These are phyloP conservation scores for Xenoacremonium recifei DNA, from an alignment of 2,329 filamentous ascomycete genomes.

Conservation along the genomic window DNA sequence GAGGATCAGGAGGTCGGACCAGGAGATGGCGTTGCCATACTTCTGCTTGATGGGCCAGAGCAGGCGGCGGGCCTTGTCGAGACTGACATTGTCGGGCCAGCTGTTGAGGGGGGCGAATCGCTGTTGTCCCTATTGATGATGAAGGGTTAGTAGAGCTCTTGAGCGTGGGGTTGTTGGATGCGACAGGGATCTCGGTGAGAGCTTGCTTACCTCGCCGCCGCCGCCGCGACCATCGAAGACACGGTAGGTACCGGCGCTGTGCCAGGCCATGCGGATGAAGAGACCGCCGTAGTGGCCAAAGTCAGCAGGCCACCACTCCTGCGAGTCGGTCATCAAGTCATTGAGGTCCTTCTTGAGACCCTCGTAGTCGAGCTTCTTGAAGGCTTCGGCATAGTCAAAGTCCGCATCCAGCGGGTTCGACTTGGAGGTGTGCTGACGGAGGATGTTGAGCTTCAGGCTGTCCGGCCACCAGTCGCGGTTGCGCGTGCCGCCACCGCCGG, in stretches of 20 bases:
- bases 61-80: slow-evolving; percentile 79
- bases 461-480: slow-evolving; percentile 75
- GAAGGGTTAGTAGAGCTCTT: too few species aligned
- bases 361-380: slow-evolving; percentile 58
- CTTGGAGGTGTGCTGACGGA: slow-evolving; percentile 64
- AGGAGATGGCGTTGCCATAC: slow-evolving; percentile 80
- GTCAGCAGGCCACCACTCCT: slow-evolving; percentile 81
- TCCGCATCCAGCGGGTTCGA: slow-evolving; percentile 62
- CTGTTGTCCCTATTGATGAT: slow-evolving; percentile 59
- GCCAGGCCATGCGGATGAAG: slow-evolving; percentile 80
- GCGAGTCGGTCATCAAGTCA: slow-evolving; percentile 72
- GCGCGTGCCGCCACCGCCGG: slow-evolving; percentile 60
- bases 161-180: too few species aligned
- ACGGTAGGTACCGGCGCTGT: slow-evolving; percentile 76
- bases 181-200: too few species aligned
- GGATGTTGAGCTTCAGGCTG: slow-evolving; percentile 64
- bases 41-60: slow-evolving; percentile 81
- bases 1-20: slow-evolving; percentile 70
- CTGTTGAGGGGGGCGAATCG: slow-evolving; percentile 79
- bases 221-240: slow-evolving; percentile 73
- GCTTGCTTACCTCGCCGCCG: slow-evolving; percentile 51
- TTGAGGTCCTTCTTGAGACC: slow-evolving; percentile 72
- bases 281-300: slow-evolving; percentile 80
- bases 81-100: slow-evolving; percentile 76
- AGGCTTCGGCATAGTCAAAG: slow-evolving; percentile 70